Evolutionary conservation across 305 asterid genomes (phyloP), one percentile per base, ranked within the genome.

Genomic region (Fraxinus latifolia): DNA sequence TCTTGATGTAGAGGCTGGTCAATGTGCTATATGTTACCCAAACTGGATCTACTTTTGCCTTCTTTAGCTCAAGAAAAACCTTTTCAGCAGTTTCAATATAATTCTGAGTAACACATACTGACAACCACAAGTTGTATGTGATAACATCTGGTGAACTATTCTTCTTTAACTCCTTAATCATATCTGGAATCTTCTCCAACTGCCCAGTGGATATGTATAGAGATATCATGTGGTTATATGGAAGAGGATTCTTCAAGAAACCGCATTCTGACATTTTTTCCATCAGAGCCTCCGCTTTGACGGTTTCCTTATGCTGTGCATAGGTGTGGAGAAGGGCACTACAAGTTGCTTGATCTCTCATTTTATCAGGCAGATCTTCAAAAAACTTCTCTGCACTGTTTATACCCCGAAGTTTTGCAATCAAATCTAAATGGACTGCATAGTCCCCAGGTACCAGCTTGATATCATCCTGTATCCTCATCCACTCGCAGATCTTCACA

Each of bases 11-110:
- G 81, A 95, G 88, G 87, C 86, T 92, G 73, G 97, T 83, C 89
- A 95, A 19, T 36, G 95, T 92, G 90, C 98, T 95, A 87, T 91
- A 89, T 2, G 99, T 95, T 70, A 95, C 79, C 99, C 99, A 95
- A 74, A 91, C 96, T 3, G 98, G 97, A 82, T 91, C 92, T 25
- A 91, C 77, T 81, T 84, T 90, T 74, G 90, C 89, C 88, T 88
- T 92, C 80, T 80, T 86, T 65, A 91, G 87, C 77, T 93, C 97
- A 44, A 87, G 84, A 23, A 89, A 87, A 1, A 93, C 89, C 86
- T 82, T 88, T 74, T 91, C 95, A 14, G 99, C 98, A 32, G 90
- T 87, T 83, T 93, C 94, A 5, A 91, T 34, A 2, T 89, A 87
- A 85, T 91, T 88, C 81, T 90, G 92, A 12, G 91, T 86, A 29